These are phyloP conservation scores for Podaxis carcinomalis DNA, from an alignment of 768 basidiomycete species.

Conservation along the genomic window DNA sequence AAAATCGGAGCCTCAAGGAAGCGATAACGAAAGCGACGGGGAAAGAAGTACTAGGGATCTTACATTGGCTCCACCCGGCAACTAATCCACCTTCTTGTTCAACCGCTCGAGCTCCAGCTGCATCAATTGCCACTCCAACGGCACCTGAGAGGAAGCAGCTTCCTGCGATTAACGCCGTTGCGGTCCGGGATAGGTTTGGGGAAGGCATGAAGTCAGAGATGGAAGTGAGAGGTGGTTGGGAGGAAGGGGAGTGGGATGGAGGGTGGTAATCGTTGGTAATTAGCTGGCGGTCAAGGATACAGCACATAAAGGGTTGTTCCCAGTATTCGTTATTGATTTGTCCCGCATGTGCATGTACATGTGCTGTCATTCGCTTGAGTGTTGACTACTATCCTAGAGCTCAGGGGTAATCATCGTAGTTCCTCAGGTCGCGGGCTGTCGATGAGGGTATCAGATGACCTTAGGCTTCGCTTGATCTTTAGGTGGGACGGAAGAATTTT, in stretches of 20 bases:
- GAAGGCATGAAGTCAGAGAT: neutral
- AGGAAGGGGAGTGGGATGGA: neutral
- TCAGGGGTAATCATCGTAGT: neutral
- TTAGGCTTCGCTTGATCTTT: neutral
- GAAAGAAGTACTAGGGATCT: neutral
- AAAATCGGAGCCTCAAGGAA: neutral
- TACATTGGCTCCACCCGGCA: conserved; percentile 7
- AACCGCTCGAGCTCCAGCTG: neutral
- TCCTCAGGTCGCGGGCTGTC: neutral
- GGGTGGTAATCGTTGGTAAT: neutral
- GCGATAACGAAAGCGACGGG: neutral
- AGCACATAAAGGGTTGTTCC: neutral
- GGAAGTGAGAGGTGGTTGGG: neutral
- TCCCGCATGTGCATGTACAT: neutral
- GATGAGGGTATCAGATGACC: conserved; percentile 4
- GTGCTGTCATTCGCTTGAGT: neutral
- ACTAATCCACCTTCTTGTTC: neutral
- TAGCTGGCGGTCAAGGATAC: neutral
- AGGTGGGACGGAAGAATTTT: neutral
- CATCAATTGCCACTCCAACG: conserved; percentile 3
- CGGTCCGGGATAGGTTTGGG: neutral
- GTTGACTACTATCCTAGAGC: neutral
- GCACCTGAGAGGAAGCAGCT: neutral
- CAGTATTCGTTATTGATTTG: neutral
- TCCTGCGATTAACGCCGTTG: neutral